Evolutionary conservation across 805 yeast genomes (phyloP).

Genomic region (Zygosaccharomyces rouxii): DNA sequence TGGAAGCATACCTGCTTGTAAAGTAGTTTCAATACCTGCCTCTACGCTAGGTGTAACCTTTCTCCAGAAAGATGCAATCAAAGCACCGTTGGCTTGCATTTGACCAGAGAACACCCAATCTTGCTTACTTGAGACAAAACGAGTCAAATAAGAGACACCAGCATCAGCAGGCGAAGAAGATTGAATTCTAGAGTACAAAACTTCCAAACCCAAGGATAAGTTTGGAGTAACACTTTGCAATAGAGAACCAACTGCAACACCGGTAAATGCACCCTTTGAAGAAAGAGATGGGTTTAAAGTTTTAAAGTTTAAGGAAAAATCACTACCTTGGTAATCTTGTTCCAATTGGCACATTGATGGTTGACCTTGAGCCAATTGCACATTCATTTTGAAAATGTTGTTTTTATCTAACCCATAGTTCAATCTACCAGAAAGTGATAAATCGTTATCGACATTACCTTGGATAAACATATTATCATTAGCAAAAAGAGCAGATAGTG

Average conservation of each 20-base stretch:
- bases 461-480: slow-evolving; percentile 80
- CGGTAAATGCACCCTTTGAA: slow-evolving; percentile 62
- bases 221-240: slow-evolving; percentile 84
- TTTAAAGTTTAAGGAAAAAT: slow-evolving; percentile 84
- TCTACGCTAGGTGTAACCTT: slow-evolving; percentile 88
- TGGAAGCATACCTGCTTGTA: slow-evolving; percentile 72
- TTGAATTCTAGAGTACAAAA: slow-evolving; percentile 71
- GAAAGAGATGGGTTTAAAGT: slow-evolving; percentile 81
- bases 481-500: slow-evolving; percentile 85
- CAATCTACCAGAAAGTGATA: slow-evolving; percentile 79
- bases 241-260: slow-evolving; percentile 87
- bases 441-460: slow-evolving; percentile 87
- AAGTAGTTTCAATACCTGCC: slow-evolving; percentile 86
- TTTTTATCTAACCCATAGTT: slow-evolving; percentile 86
- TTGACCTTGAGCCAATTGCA: slow-evolving; percentile 84
- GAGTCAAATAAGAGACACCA: slow-evolving; percentile 81
- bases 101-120: slow-evolving; percentile 94
- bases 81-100: slow-evolving; percentile 86
- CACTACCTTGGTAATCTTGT: slow-evolving; percentile 90
- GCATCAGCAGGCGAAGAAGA: slow-evolving; percentile 83
- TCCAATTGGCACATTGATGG: slow-evolving; percentile 93
- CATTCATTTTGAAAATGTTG: slow-evolving; percentile 74
- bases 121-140: slow-evolving; percentile 66
- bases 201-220: slow-evolving; percentile 86
- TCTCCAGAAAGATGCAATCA: slow-evolving; percentile 90